phyloP scores from a whole-genome alignment of 2,329 filamentous ascomycete species.

The Trichophyton equinum region DNA sequence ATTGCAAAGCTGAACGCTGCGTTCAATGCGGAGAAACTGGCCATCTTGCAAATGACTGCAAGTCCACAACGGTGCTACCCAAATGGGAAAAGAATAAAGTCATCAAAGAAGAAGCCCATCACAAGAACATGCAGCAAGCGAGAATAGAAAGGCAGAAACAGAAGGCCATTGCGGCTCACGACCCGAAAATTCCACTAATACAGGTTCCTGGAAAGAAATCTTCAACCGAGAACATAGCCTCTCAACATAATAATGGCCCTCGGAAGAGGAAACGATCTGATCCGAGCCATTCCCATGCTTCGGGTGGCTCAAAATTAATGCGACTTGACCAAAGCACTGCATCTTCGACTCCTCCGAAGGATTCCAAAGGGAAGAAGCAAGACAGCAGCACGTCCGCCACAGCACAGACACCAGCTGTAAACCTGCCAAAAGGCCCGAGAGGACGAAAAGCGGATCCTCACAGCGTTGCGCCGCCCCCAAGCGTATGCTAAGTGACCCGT shows the following conservation, averaged over 20 bases:
- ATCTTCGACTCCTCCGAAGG: conserved; percentile 17
- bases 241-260: neutral
- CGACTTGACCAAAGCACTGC: conserved; percentile 12
- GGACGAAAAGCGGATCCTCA: conserved; percentile 16
- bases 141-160: conserved; percentile 28
- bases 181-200: conserved; percentile 32
- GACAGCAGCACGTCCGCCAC: neutral
- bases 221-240: conserved; percentile 10
- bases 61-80: conserved; percentile 22
- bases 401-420: conserved; percentile 11
- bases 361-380: conserved; percentile 12
- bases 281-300: conserved; percentile 16
- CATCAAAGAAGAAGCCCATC: conserved; percentile 26
- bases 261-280: conserved; percentile 26
- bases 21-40: conserved; percentile 34
- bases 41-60: conserved; percentile 28
- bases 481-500: conserved; percentile 16
- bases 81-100: conserved; percentile 27
- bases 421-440: conserved; percentile 16
- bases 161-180: conserved; percentile 34
- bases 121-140: conserved; percentile 23
- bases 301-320: conserved; percentile 19
- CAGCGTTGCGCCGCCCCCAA: conserved; percentile 14
- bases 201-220: conserved; percentile 20
- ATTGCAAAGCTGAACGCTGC: conserved; percentile 33